Evolutionary conservation across 2,329 filamentous ascomycete genomes (phyloP).

Genomic region (Neopestalotiopsis sp.): DNA sequence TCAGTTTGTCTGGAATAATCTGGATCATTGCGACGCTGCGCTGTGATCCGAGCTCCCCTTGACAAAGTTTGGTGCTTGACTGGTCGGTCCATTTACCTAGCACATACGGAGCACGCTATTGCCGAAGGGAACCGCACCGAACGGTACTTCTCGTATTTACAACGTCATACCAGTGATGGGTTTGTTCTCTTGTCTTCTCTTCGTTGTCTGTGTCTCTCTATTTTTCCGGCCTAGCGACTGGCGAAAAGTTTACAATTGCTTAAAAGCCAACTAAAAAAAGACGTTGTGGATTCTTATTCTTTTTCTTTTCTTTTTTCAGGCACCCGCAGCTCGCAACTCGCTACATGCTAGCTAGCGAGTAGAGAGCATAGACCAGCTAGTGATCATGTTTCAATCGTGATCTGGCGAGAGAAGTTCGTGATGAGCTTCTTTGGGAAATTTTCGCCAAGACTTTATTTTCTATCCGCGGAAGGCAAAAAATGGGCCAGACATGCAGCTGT

Average conservation of each 20-base stretch:
- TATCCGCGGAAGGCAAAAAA: neutral
- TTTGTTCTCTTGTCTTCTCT: neutral
- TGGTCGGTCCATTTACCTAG: neutral
- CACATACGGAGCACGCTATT: neutral
- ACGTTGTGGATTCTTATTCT: neutral
- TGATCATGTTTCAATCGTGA: neutral
- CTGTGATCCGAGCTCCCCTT: conserved; percentile 1
- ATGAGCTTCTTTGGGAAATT: neutral
- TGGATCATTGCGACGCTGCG: neutral
- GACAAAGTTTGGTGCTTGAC: neutral
- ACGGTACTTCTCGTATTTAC: conserved; percentile 1
- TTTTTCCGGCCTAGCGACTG: neutral
- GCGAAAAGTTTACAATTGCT: neutral
- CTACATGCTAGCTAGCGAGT: neutral
- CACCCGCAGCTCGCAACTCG: neutral
- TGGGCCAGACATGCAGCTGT: neutral
- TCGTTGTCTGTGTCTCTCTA: neutral
- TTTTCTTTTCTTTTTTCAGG: neutral
- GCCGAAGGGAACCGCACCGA: neutral
- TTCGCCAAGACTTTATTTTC: neutral
- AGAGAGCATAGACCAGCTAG: neutral
- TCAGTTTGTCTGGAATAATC: neutral
- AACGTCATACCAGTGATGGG: neutral
- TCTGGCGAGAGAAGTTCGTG: neutral
- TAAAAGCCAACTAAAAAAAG: neutral